These are phyloP conservation scores for Marchantia paleacea DNA, from an alignment of 225 moss, liverwort and hornwort genomes.

Conservation along the genomic window DNA sequence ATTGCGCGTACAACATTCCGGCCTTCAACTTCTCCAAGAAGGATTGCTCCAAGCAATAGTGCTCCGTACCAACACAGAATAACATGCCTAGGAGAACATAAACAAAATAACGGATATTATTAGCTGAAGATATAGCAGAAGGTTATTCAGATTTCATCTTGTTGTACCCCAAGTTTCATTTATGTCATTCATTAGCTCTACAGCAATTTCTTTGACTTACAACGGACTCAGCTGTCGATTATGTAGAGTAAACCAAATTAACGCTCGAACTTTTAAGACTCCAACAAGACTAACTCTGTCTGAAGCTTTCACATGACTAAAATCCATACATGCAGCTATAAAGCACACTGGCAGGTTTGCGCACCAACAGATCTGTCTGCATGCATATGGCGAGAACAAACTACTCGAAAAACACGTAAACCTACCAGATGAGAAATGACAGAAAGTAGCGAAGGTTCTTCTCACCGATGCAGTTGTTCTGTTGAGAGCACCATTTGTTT, in stretches of 20 bases:
- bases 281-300: too few species aligned
- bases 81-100: slow-evolving; percentile 61
- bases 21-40: slow-evolving; percentile 73
- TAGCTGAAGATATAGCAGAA: neutral
- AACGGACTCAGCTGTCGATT: neutral
- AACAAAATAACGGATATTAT: neutral
- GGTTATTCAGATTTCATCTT: too few species aligned
- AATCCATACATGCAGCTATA: too few species aligned
- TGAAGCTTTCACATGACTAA: too few species aligned
- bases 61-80: slow-evolving; percentile 82
- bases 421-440: slow-evolving; percentile 87
- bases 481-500: slow-evolving; percentile 19
- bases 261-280: too few species aligned
- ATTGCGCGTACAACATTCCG: slow-evolving; percentile 61
- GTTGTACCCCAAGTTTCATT: neutral
- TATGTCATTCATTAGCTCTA: neutral
- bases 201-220: neutral
- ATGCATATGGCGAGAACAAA: too few species aligned
- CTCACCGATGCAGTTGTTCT: slow-evolving; percentile 99
- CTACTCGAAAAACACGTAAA: neutral
- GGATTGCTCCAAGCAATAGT: slow-evolving; percentile 67
- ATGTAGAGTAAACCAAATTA: too few species aligned
- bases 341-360: neutral
- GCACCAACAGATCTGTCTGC: neutral
- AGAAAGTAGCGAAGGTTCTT: slow-evolving; percentile 88